Base-by-base conservation (phyloP, 345 rosid genomes). In the Passiflora organensis region DNA sequence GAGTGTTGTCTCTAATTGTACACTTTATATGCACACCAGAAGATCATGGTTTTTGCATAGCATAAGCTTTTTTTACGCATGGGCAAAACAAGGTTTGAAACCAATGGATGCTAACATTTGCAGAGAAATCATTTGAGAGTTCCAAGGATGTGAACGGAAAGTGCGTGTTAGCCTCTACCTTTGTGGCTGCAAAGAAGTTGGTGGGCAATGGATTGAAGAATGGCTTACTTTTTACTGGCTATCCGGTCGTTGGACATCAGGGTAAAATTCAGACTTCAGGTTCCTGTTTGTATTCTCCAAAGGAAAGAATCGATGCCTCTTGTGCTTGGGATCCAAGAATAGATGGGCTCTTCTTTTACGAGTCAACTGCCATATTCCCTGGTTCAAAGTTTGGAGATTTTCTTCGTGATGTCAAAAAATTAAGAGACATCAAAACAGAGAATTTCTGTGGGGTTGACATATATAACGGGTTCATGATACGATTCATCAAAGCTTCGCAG, bases 241-340 rank as follows among this genome's bases (percentile, higher is more conserved):
- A 86, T 64, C 96, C 98, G 3, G 93, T 86, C 13, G 75, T 86
- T 5, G 98, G 96, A 1, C 80, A 18, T 15, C 98, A 88, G 69
- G 91, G 95, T 10, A 82, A 78, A 64, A 78, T 88, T 47, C 96
- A 91, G 55, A 63, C 83, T 8, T 88, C 98, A 0, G 96, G 96
- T 4, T 82, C 98, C 22, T 91, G 98, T 23, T 74, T 88, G 32
- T 84, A 88, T 55, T 78, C 96, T 3, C 50, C 93, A 10, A 19
- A 69, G 4, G 0, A 55, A 6, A 71, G 82, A 54, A 60, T 64
- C 2, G 84, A 78, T 28, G 18, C 58, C 2, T 60, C 84, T 1
- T 91, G 96, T 23, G 49, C 91, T 8, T 91, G 98, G 95, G 93
- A 88, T 48, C 95, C 93, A 0, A 76, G 87, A 62, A 78, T 82